These are phyloP conservation scores for Ceratocystis ficicola DNA, from an alignment of 2,329 filamentous ascomycete genomes.

Conservation along the genomic window DNA sequence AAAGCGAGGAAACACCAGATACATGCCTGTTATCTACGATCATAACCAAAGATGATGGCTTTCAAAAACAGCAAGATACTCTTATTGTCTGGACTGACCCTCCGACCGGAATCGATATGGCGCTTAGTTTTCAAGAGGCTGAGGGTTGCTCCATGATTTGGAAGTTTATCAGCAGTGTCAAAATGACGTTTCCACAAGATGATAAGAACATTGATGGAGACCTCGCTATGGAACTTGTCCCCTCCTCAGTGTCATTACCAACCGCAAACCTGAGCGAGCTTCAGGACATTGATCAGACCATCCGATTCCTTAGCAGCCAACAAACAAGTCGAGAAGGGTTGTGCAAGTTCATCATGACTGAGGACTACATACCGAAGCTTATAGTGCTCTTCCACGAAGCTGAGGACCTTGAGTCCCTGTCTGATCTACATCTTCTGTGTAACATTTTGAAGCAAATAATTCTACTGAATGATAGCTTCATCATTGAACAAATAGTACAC, in stretches of 20 bases:
- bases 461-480: constrained; percentile 82
- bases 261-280: constrained; percentile 71
- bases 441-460: constrained; percentile 98
- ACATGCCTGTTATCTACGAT: constrained; percentile 76
- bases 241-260: constrained; percentile 60
- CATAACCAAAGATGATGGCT: constrained; percentile 87
- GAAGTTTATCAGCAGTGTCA: constrained; percentile 83
- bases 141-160: constrained; percentile 90
- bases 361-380: constrained; percentile 79
- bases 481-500: constrained; percentile 87
- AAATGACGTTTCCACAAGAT: constrained; percentile 50
- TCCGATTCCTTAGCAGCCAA: constrained; percentile 65
- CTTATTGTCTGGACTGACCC: constrained; percentile 96
- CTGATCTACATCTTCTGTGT: constrained; percentile 81
- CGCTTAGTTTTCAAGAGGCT: constrained; percentile 92
- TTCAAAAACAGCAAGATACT: constrained; percentile 98
- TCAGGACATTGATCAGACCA: constrained; percentile 69
- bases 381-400: constrained; percentile 77
- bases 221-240: constrained; percentile 54
- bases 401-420: constrained; percentile 78
- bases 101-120: constrained; percentile 80
- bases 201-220: constrained; percentile 88
- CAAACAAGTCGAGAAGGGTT: constrained; percentile 71
- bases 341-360: constrained; percentile 70
- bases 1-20: constrained; percentile 83